Evolutionary conservation across 2,329 filamentous ascomycete species (phyloP), one percentile per base, ranked within the genome.

Genomic region (Aureobasidium melanogenum): DNA sequence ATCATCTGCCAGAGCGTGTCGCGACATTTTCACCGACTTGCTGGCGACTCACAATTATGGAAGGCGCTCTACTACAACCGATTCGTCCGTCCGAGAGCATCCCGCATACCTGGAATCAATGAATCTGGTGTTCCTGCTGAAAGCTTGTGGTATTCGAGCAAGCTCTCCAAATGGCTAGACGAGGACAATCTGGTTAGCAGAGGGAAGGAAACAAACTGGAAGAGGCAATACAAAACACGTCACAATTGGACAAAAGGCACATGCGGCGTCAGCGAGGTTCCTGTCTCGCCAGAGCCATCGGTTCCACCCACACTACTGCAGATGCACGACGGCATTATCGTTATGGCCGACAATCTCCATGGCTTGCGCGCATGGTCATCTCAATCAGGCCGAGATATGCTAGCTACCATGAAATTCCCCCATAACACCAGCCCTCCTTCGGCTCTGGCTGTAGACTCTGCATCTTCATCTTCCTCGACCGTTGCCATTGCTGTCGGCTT

Each of bases 231-330:
- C 74, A 90, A 88, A 69, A 79, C 97, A 54, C 83, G 89, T 48
- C 88, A 96, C 71, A 97, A 97, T 75, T 97, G 94, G 94, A 84
- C 88, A 1, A 84, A 82, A 64, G 94, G 93, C 0, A 86, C 84
- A 66, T 96, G 91, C 68, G 87, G 84, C 39, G 84, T 96, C 14
- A 86, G 88, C 38, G 89, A 96, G 72, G 83, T 97, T 32, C 80
- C 85, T 47, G 81, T 91, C 26, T 76, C 80, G 58, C 76, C 80
- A 62, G 67, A 75, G 46, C 73, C 77, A 1, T 75, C 78, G 59
- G 70, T 85, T 71, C 78, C 88, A 39, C 80, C 81, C 2, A 72
- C 91, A 39, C 77, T 97, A 7, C 88, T 92, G 51, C 90, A 89
- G 71, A 82, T 96, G 64, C 82, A 87, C 44, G 85, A 90, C 62